These are phyloP conservation scores for Cladosporium sp. DNA, from an alignment of 2,329 filamentous ascomycete species.

Conservation along the genomic window DNA sequence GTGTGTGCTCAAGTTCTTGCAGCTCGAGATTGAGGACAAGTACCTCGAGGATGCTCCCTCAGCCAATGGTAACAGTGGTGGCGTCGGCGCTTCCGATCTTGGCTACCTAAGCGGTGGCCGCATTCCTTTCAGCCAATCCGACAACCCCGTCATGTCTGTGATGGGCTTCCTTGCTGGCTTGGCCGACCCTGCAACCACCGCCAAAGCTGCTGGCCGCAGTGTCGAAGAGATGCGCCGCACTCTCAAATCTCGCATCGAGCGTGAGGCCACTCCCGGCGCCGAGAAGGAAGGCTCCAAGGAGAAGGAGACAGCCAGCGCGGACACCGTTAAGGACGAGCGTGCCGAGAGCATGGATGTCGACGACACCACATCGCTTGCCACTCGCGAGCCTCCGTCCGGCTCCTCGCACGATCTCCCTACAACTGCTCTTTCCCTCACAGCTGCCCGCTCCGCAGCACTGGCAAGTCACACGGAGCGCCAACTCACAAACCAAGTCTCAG, in stretches of 20 bases:
- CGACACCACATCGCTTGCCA: slow-evolving; percentile 47
- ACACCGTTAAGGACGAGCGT: slow-evolving; percentile 49
- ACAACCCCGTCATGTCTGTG: slow-evolving; percentile 95
- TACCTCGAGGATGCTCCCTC: slow-evolving; percentile 65
- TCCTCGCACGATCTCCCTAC: slow-evolving; percentile 50
- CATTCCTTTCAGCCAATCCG: slow-evolving; percentile 83
- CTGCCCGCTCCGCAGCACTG: slow-evolving; percentile 78
- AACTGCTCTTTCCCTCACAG: slow-evolving; percentile 79
- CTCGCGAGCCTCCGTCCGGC: slow-evolving; percentile 38
- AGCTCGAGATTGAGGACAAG: slow-evolving; percentile 92
- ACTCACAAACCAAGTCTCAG: slow-evolving; percentile 88
- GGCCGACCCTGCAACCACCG: slow-evolving; percentile 83
- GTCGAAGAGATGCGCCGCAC: slow-evolving; percentile 80
- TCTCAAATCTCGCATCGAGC: slow-evolving; percentile 74
- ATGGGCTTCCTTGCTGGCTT: slow-evolving; percentile 90
- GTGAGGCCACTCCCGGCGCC: slow-evolving; percentile 46
- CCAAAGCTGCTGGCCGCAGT: slow-evolving; percentile 82
- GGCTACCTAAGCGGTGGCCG: slow-evolving; percentile 68
- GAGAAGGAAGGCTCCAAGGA: slow-evolving; percentile 43
- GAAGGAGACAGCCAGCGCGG: slow-evolving; percentile 38
- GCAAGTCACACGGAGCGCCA: slow-evolving; percentile 96
- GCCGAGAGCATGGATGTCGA: slow-evolving; percentile 55
- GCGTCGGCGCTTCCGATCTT: slow-evolving; percentile 40
- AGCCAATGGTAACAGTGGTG: slow-evolving; percentile 53
- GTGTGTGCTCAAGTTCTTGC: slow-evolving; percentile 93